Percentiles rank a stretch among this genome's conserved stretches.
phyloP scores from a whole-genome alignment of 306 rosid species.

The Leucaena leucocephala region DNA sequence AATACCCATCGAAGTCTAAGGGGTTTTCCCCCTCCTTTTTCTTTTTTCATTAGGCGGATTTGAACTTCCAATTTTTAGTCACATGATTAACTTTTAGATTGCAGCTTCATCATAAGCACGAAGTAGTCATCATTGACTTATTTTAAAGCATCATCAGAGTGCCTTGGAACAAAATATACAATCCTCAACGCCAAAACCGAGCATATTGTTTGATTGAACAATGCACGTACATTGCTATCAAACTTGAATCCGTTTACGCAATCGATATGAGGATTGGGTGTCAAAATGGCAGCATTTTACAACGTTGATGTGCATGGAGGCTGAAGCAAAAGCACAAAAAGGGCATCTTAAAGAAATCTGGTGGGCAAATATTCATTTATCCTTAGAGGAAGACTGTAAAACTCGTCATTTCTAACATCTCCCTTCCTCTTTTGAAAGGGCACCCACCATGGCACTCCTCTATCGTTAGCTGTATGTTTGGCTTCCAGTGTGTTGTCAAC shows the following conservation, averaged over 20 bases:
- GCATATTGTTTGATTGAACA: not conserved
- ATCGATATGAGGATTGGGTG: constrained; percentile 22
- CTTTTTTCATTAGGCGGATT: not conserved
- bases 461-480: constrained; percentile 43
- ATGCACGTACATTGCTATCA: constrained; percentile 22
- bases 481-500: constrained; percentile 84
- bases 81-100: not conserved
- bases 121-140: not conserved
- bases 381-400: constrained; percentile 71
- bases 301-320: constrained; percentile 6
- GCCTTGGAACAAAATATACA: constrained; percentile 9
- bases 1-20: not conserved
- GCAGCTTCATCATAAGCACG: not conserved
- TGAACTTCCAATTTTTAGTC: not conserved
- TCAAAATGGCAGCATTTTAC: constrained; percentile 30
- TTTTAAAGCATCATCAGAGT: not conserved
- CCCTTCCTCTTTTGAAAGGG: constrained; percentile 83
- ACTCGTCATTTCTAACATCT: constrained; percentile 76
- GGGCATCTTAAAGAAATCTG: constrained; percentile 51
- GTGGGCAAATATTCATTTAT: constrained; percentile 64
- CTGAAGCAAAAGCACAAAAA: constrained; percentile 2
- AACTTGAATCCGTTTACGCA: constrained; percentile 32
- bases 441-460: constrained; percentile 89
- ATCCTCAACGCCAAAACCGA: not conserved
- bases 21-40: not conserved